A percentile compares a stretch with the other conserved stretches of the same genome.
Conservation (phyloP, 139 green algal species). For the Chlorella sp. region DNA sequence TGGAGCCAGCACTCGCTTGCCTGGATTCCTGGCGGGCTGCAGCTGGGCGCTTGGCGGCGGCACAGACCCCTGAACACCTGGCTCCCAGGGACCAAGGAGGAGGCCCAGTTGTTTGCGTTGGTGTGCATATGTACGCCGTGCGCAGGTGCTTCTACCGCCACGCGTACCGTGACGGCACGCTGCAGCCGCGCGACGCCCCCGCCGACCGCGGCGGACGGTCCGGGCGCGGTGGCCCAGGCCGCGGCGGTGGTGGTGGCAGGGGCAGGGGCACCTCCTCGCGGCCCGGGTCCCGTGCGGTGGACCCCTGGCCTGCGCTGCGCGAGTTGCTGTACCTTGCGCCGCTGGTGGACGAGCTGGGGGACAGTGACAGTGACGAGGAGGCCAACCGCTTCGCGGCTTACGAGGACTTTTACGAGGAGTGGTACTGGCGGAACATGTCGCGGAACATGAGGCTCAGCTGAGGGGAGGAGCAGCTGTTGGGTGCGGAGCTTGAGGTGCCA, state of each 20-base stretch:
- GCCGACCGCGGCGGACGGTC: slow-evolving; percentile 7
- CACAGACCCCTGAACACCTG: not conserved
- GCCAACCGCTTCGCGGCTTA: too few relatives aligned
- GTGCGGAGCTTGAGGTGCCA: too few relatives aligned
- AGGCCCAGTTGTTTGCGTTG: not conserved
- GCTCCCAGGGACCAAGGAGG: not conserved
- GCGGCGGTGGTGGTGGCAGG: slow-evolving; percentile 13
- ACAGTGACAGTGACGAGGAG: too few relatives aligned
- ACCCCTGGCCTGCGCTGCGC: not conserved
- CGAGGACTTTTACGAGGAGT: too few relatives aligned
- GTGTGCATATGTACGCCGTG: not conserved
- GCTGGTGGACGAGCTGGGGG: too few relatives aligned
- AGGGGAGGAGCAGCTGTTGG: too few relatives aligned
- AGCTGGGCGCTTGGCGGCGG: not conserved
- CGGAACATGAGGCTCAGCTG: too few relatives aligned
- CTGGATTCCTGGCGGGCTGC: not conserved
- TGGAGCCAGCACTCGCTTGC: not conserved
- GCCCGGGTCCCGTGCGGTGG: too few relatives aligned
- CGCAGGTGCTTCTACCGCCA: slow-evolving; percentile 77
- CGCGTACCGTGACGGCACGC: slow-evolving; percentile 47
- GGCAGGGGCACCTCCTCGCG: too few relatives aligned
- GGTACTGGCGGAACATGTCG: too few relatives aligned
- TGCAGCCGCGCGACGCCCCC: slow-evolving; percentile 23
- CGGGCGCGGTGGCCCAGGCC: slow-evolving; percentile 19
- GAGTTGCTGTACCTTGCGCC: too few relatives aligned